Conservation (phyloP, 306 rosid genomes). For the Vigna nakashimae region DNA sequence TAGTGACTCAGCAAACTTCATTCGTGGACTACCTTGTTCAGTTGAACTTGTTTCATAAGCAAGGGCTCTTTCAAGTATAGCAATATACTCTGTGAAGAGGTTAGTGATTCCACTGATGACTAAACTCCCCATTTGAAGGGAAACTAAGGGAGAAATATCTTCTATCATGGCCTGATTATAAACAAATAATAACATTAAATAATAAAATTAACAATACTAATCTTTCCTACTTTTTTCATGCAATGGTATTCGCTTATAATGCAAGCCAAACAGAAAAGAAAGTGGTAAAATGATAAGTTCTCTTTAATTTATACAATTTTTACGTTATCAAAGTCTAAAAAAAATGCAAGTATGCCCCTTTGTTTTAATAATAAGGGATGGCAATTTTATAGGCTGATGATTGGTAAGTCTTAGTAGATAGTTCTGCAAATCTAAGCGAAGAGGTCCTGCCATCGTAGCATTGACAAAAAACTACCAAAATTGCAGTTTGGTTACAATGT, state of each 20-base stretch:
- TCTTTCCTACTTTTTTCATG: not conserved
- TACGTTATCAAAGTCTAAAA: not conserved
- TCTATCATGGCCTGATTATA: slow-evolving; percentile 56
- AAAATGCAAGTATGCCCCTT: not conserved
- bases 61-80: slow-evolving; percentile 61
- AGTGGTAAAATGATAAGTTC: not conserved
- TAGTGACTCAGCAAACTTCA: slow-evolving; percentile 58
- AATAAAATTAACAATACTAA: not conserved
- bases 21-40: slow-evolving; percentile 49
- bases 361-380: not conserved
- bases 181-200: not conserved
- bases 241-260: not conserved
- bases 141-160: slow-evolving; percentile 60
- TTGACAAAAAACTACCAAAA: not conserved
- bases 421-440: not conserved
- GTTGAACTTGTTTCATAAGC: slow-evolving; percentile 40
- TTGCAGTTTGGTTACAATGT: not conserved
- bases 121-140: slow-evolving; percentile 64
- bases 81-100: slow-evolving; percentile 62
- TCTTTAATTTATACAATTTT: not conserved
- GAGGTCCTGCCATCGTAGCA: not conserved
- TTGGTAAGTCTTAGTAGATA: not conserved
- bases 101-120: slow-evolving; percentile 56
- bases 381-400: not conserved
- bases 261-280: not conserved